Evolutionary conservation across 495 filamentous ascomycete genomes (phyloP).

Genomic region (Lindgomyces ingoldianus): DNA sequence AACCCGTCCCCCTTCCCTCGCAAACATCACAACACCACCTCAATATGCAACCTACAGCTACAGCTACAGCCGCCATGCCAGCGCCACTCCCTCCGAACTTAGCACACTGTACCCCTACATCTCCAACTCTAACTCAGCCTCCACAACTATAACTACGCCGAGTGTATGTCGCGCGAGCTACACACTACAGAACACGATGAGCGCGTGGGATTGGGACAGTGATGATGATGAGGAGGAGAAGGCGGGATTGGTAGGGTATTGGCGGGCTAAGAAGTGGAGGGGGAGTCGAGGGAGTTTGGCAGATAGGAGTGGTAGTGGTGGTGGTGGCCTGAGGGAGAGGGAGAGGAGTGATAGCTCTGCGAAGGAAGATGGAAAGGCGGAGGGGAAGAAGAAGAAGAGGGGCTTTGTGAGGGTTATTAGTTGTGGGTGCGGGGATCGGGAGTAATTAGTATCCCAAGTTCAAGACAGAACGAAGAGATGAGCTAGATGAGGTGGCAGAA

Average conservation of each 20-base stretch:
- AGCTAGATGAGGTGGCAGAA: neutral
- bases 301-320: neutral
- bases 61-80: conserved; percentile 7
- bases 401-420: conserved; percentile 30
- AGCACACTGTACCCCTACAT: conserved; percentile 19
- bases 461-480: neutral
- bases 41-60: neutral
- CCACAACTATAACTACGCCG: neutral
- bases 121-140: neutral
- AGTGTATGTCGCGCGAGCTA: conserved; percentile 22
- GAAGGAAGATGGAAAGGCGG: neutral
- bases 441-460: neutral
- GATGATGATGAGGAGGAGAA: conserved; percentile 35
- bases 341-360: neutral
- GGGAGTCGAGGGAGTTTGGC: conserved; percentile 26
- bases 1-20: conserved; percentile 12
- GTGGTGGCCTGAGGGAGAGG: conserved; percentile 1
- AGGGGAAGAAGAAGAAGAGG: conserved; percentile 9
- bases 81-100: conserved; percentile 26
- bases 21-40: conserved; percentile 24
- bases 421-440: conserved; percentile 22
- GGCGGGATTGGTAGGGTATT: conserved; percentile 29
- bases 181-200: conserved; percentile 28
- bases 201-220: conserved; percentile 35
- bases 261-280: conserved; percentile 21